Evolutionary conservation across 129 eudicot species (phyloP).

Genomic region (Tagetes patula): DNA sequence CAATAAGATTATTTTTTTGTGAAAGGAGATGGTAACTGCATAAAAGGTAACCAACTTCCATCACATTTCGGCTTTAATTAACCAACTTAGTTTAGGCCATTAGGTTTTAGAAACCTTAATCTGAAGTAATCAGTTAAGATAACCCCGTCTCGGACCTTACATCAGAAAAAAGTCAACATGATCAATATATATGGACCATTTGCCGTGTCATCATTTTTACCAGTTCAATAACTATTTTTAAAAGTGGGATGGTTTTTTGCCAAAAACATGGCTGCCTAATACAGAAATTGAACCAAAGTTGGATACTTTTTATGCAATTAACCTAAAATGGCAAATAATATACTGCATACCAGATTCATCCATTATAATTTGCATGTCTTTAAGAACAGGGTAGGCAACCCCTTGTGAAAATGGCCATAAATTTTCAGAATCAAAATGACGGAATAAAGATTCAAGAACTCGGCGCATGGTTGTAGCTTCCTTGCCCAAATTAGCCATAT

Average conservation of each 20-base stretch:
- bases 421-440: constrained; percentile 66
- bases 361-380: constrained; percentile 78
- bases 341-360: constrained; percentile 63
- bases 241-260: neutral
- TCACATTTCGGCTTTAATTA: neutral
- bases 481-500: constrained; percentile 87
- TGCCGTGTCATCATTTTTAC: neutral
- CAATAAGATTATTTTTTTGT: neutral
- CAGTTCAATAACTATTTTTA: neutral
- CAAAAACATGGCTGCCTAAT: neutral
- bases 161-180: neutral
- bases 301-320: neutral
- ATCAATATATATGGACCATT: neutral
- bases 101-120: neutral
- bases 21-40: neutral
- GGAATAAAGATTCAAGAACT: constrained; percentile 83
- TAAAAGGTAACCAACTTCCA: constrained; percentile 1
- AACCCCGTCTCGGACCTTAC: neutral
- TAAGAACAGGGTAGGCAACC: constrained; percentile 78
- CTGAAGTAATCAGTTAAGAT: neutral
- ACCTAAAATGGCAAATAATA: neutral
- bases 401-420: constrained; percentile 63
- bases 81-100: neutral
- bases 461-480: constrained; percentile 95
- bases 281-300: neutral